Percentiles rank a stretch among this genome's conserved stretches.
Evolutionary conservation across 208 protist species (phyloP).

Genomic region (Polymyxa betae): DNA sequence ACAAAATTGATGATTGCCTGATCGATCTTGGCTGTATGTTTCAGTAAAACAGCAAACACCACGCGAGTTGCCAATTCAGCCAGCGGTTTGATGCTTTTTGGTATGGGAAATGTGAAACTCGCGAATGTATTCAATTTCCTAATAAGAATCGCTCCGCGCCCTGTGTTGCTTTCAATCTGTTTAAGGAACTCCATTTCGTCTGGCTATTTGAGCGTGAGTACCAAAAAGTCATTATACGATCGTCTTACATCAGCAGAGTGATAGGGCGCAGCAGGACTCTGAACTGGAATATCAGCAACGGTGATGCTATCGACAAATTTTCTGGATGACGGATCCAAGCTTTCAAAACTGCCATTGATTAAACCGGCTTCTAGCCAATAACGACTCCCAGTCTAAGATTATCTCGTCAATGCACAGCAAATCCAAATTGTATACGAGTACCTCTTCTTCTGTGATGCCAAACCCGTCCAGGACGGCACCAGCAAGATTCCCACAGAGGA

Average conservation of each 20-base stretch:
- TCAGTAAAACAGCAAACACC: constrained; percentile 16
- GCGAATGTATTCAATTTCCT: background rate
- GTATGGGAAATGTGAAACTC: background rate
- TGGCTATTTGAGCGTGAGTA: too few relatives aligned
- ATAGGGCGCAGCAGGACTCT: background rate
- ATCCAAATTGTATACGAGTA: background rate
- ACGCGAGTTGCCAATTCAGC: background rate
- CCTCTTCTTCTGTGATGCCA: background rate
- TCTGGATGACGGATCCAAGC: background rate
- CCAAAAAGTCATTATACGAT: too few relatives aligned
- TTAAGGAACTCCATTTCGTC: constrained; percentile 16
- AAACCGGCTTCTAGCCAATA: background rate
- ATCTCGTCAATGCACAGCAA: too few relatives aligned
- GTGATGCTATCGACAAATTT: background rate
- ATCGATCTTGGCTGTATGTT: background rate
- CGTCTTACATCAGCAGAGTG: background rate
- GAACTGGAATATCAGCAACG: constrained; percentile 23
- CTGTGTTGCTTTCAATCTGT: background rate
- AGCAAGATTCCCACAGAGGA: background rate
- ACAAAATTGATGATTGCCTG: background rate
- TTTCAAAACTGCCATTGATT: constrained; percentile 27
- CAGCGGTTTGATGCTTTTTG: background rate
- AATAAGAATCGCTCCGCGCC: background rate
- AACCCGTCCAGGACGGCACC: background rate
- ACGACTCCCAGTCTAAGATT: background rate